phyloP scores from a whole-genome alignment of 1,284 basidiomycete genomes.

The Austroboletus novae-zelandiae region DNA sequence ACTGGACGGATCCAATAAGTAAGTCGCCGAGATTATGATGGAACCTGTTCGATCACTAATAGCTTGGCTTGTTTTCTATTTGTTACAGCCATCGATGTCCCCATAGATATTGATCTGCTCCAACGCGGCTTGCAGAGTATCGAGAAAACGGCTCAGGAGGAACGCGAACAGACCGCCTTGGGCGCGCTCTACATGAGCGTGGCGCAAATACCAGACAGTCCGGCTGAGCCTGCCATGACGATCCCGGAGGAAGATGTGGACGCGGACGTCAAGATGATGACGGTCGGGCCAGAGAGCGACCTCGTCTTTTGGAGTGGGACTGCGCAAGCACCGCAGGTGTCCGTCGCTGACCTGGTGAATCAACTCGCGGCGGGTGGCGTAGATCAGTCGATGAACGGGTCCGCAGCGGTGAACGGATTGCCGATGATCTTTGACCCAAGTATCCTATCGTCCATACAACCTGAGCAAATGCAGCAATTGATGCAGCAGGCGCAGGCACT shows the following conservation, averaged over 20 bases:
- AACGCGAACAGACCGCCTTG: conserved; percentile 74
- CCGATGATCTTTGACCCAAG: conserved; percentile 32
- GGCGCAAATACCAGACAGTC: conserved; percentile 70
- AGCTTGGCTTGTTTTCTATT: not conserved
- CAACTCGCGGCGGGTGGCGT: conserved; percentile 52
- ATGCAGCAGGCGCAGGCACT: conserved; percentile 51
- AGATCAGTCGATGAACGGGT: conserved; percentile 25
- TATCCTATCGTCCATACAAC: conserved; percentile 41
- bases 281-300: conserved; percentile 65
- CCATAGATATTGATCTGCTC: conserved; percentile 48
- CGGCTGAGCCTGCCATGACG: conserved; percentile 61
- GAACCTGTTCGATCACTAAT: conserved; percentile 19
- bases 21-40: conserved; percentile 31
- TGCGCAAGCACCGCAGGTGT: conserved; percentile 37
- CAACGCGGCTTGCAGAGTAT: conserved; percentile 62
- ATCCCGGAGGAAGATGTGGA: conserved; percentile 70
- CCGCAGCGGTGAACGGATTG: conserved; percentile 10
- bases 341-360: conserved; percentile 67
- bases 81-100: conserved; percentile 58
- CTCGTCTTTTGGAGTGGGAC: conserved; percentile 56
- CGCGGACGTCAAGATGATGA: conserved; percentile 59
- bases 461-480: conserved; percentile 63
- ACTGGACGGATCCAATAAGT: conserved; percentile 79
- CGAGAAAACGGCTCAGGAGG: conserved; percentile 66
- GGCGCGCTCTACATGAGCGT: conserved; percentile 67